Evolutionary conservation across 2,329 filamentous ascomycete genomes (phyloP).

Genomic region (Scytalidium lignicola): DNA sequence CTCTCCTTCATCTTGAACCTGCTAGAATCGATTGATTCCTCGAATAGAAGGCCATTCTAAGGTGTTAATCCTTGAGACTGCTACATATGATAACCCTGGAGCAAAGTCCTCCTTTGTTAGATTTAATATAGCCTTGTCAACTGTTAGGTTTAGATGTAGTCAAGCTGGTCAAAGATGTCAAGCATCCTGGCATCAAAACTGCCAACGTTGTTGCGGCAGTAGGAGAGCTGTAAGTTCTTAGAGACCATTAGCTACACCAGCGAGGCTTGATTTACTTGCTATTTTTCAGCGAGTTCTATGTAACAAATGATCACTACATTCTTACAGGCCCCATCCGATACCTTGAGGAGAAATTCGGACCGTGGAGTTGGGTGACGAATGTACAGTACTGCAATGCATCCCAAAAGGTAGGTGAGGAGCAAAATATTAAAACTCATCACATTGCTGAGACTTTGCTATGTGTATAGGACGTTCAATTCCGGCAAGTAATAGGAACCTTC

Average conservation of each 20-base stretch:
- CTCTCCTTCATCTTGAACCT: no score
- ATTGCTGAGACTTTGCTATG: neutral
- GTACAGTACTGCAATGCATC: neutral
- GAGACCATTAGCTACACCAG: neutral
- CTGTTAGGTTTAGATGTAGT: neutral
- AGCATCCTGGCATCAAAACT: neutral
- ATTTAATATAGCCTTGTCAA: no score
- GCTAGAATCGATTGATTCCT: no score
- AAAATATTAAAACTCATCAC: neutral
- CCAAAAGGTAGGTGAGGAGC: neutral
- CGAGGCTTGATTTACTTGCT: neutral
- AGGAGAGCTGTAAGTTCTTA: neutral
- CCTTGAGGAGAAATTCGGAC: neutral
- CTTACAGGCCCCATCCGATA: neutral
- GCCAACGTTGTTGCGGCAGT: neutral
- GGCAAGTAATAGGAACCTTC: neutral
- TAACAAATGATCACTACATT: neutral
- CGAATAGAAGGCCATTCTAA: no score
- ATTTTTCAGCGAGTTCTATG: neutral
- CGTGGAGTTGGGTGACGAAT: neutral
- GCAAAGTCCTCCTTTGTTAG: no score
- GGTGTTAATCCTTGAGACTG: no score
- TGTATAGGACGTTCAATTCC: neutral
- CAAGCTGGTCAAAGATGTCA: neutral
- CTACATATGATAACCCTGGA: no score